Base-by-base conservation (phyloP, 208 protist genomes). In the Strigomonas culicis region DNA sequence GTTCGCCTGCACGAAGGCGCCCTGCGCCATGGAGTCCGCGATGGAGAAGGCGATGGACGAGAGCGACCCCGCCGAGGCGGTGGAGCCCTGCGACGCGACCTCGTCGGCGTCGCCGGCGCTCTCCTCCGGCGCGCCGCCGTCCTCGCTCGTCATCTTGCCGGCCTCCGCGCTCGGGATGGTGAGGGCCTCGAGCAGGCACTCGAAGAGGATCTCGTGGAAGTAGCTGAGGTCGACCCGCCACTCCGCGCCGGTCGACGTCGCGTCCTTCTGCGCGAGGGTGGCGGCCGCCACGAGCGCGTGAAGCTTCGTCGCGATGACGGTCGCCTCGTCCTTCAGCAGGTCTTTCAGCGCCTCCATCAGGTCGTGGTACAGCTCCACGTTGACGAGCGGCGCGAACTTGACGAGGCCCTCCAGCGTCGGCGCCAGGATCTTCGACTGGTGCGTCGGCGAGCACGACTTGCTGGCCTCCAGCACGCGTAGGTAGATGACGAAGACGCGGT, bases 221-320 rank as follows among this genome's bases (percentile, higher is more conserved):
- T 93, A 94, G 77, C 88, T 94, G 39, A 96, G 84, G 68, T 96
- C 91, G 22, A 96, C 91, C 15, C 91, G 82, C 88, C 91, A 96
- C 64, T 96, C 86, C 27, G 77, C 71, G 17, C 75, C 84, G 49
- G 81, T 92, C 28, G 76, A 67, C 17, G 84, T 96, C 41, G 86
- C 85, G 59, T 96, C 91, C 59, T 80, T 75, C 65, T 94, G 87
- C n/a, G 88, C 88, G 6, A 96, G 66, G 15, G 91, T 90, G 0
- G 91, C 87, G 52, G 93, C 91, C 6, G 91, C 87, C 28, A 96
- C 87, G 52, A 96, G 79, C 30, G 91, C 87, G 67, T 96, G 91
- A 65, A 96, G 68, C 64, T 86, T 85, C 43, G 91, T 96, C 21
- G 91, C 90, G 31, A 93, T 87, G 27, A 86, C 74, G 25, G 85